Evolutionary conservation across 768 basidiomycete species (phyloP).

Genomic region (Butyriboletus loyo): DNA sequence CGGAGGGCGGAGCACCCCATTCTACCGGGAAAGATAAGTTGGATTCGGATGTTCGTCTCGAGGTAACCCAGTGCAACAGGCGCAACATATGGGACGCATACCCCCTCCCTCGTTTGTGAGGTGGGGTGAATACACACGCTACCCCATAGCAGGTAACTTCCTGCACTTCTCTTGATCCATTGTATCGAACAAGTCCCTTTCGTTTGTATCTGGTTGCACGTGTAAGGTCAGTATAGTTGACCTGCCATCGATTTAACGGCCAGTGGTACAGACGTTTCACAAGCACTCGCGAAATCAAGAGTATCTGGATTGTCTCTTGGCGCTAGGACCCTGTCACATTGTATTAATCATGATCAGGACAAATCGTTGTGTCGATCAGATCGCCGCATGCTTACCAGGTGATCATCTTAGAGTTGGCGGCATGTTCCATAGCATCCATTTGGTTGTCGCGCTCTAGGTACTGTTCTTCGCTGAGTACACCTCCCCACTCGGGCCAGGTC

Average conservation of each 20-base stretch:
- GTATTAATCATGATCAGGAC: neutral
- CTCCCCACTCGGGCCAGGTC: slow-evolving; percentile 43
- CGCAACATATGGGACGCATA: slow-evolving; percentile 62
- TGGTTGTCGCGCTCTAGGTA: slow-evolving; percentile 42
- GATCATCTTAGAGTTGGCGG: slow-evolving; percentile 41
- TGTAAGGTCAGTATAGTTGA: neutral
- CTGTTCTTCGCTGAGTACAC: slow-evolving; percentile 40
- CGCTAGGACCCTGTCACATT: slow-evolving; percentile 51
- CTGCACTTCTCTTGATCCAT: slow-evolving; percentile 19
- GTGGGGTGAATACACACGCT: slow-evolving; percentile 54
- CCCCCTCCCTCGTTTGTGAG: slow-evolving; percentile 46
- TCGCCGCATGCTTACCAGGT: slow-evolving; percentile 40
- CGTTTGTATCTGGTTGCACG: slow-evolving; percentile 30
- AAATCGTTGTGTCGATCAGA: neutral
- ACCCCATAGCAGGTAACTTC: slow-evolving; percentile 47
- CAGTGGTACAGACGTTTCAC: neutral
- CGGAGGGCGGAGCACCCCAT: slow-evolving; percentile 42
- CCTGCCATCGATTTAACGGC: neutral
- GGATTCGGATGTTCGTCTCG: slow-evolving; percentile 25
- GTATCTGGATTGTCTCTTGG: slow-evolving; percentile 44
- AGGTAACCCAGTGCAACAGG: slow-evolving; percentile 55
- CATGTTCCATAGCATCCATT: slow-evolving; percentile 43
- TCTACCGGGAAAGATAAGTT: slow-evolving; percentile 36
- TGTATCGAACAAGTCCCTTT: slow-evolving; percentile 25
- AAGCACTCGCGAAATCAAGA: slow-evolving; percentile 8